Evolutionary conservation across 2,329 filamentous ascomycete species (phyloP), one percentile per base, ranked within the genome.

Genomic region (Podosphaera xanthii): DNA sequence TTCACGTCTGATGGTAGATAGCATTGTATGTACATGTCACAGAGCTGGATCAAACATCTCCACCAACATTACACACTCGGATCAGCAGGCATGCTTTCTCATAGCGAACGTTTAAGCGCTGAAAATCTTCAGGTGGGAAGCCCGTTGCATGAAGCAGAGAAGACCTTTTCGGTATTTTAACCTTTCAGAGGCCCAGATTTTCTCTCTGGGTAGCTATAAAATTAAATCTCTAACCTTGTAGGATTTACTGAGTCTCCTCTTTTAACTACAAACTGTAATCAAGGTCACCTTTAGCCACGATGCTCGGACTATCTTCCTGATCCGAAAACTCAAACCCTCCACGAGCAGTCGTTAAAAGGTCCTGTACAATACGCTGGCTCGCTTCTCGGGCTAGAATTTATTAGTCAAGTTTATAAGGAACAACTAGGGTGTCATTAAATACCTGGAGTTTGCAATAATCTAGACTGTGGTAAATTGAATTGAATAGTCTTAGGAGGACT

Each of bases 401-500:
- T 63, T 58, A 67, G 59, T 33, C 8, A 36, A 12, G 30, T 36
- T 40, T 14, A 14, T 1, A 48, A 42, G 30, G 9, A n/a, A 49
- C 35, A 12, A 53, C 34, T 14, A 2, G 4, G 12, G 22, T 34
- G 42, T 22, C 9, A 1, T 30, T 52, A 68, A 79, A 68, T 72
- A 86, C 83, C 83, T 62, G 87, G 87, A 56, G 87, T 94, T 69
- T 90, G 87, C 69, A 91, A 70, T 31, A 94, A 72, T 67, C 86
- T 83, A 48, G 82, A 86, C 58, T 84, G 84, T 57, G 86, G 86
- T 55, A 94, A 72, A 52, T 85, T 83, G 70, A 94, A 94, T 67
- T 90, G 86, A 61, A 94, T 90, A 9, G 87, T 92, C 75, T 97
- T 97, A 0, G 92, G 92, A 35, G 92, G 92, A 67, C 87, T 95